Conservation (phyloP, 805 yeast species). For the Barnettozyma populi region DNA sequence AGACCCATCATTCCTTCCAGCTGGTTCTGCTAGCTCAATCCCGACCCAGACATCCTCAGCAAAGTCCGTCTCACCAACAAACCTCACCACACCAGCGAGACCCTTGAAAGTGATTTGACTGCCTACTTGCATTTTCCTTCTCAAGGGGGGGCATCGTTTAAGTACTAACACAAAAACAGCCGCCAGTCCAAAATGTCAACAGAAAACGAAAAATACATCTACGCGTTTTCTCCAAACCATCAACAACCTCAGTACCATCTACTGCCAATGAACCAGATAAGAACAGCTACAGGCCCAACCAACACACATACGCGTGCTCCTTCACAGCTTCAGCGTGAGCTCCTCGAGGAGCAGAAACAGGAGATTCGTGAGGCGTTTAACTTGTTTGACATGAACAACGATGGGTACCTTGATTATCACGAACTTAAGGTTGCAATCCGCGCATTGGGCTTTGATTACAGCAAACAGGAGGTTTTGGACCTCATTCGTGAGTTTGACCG, state of each 20-base stretch:
- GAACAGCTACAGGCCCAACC: background rate
- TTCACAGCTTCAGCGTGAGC: conserved; percentile 50
- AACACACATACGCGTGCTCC: conserved; percentile 22
- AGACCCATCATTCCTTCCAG: conserved; percentile 79
- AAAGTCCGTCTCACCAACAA: conserved; percentile 49
- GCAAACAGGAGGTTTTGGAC: conserved; percentile 68
- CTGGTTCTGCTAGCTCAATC: conserved; percentile 65
- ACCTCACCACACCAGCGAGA: conserved; percentile 41
- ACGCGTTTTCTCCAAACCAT: background rate
- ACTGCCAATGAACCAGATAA: background rate
- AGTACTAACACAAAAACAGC: background rate
- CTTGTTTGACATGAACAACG: conserved; percentile 87
- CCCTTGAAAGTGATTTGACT: conserved; percentile 15
- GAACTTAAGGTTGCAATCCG: conserved; percentile 85
- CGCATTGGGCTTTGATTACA: conserved; percentile 85
- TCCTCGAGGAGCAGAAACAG: conserved; percentile 81
- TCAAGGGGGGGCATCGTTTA: background rate
- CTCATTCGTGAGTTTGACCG: conserved; percentile 78
- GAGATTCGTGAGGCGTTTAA: conserved; percentile 91
- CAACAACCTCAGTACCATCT: background rate
- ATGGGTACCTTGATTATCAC: conserved; percentile 86
- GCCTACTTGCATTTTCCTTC: conserved; percentile 10
- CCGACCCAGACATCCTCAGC: conserved; percentile 77
- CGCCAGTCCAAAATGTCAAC: background rate
- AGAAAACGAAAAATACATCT: background rate